phyloP scores from a whole-genome alignment of 2,329 filamentous ascomycete species.

The Beauveria rudraprayagi region DNA sequence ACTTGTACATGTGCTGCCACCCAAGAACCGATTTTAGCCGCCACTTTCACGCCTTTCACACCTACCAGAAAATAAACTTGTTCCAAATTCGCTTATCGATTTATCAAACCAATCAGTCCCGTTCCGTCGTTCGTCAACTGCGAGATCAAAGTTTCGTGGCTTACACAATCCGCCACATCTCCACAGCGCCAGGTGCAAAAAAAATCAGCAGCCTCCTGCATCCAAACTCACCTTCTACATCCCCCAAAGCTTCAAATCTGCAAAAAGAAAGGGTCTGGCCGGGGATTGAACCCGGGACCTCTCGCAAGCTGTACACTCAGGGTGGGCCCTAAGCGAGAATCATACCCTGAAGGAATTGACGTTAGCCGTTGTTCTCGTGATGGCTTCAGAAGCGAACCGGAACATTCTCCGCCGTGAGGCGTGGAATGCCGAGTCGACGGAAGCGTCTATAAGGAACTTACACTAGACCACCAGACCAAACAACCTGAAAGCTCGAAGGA shows the following conservation, averaged over 20 bases:
- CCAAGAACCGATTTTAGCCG: too few relatives aligned
- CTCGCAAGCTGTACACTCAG: slow-evolving; percentile 26
- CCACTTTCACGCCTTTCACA: too few relatives aligned
- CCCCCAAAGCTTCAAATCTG: not conserved
- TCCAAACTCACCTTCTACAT: not conserved
- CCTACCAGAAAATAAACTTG: too few relatives aligned
- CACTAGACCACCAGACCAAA: slow-evolving; percentile 13
- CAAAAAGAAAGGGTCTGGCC: slow-evolving; percentile 32
- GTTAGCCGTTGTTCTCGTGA: slow-evolving; percentile 14
- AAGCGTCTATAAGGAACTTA: not conserved
- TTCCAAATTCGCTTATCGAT: too few relatives aligned
- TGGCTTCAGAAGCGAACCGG: not conserved
- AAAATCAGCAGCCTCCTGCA: not conserved
- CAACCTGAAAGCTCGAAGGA: not conserved
- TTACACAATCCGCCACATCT: not conserved
- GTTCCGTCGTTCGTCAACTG: too few relatives aligned
- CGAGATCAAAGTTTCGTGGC: not conserved
- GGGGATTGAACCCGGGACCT: slow-evolving; percentile 40
- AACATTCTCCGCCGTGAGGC: not conserved
- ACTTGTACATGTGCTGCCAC: too few relatives aligned
- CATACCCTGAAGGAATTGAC: slow-evolving; percentile 18
- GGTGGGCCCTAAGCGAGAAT: slow-evolving; percentile 25
- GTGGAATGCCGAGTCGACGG: not conserved
- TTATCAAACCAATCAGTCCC: too few relatives aligned
- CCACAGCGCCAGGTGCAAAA: not conserved